Percentiles rank a stretch among this genome's conserved stretches.
phyloP scores from a whole-genome alignment of 768 basidiomycete species.

The Steccherinum ochraceum region DNA sequence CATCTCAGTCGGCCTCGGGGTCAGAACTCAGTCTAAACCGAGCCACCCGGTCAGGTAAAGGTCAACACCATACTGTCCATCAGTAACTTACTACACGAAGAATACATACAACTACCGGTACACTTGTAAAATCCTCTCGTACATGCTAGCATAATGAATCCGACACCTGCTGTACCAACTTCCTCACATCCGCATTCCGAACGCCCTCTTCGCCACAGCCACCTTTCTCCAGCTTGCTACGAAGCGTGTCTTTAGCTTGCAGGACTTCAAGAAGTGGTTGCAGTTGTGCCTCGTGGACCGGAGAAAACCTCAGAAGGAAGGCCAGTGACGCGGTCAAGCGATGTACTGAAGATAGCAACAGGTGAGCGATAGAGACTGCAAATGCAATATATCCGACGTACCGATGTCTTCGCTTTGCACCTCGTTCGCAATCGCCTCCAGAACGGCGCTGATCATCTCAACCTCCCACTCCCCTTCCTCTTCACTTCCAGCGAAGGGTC shows the following conservation, averaged over 20 bases:
- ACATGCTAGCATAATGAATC: conserved; percentile 25
- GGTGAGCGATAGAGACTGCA: background rate
- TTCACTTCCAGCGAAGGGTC: conserved; percentile 30
- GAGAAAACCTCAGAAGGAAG: conserved; percentile 69
- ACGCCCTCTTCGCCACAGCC: conserved; percentile 46
- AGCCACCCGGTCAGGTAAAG: too few species aligned
- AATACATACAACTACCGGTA: too few species aligned
- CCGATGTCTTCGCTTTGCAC: conserved; percentile 73
- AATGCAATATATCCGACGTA: conserved; percentile 28
- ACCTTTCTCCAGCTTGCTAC: conserved; percentile 49
- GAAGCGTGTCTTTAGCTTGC: conserved; percentile 48
- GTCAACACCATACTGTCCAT: too few species aligned
- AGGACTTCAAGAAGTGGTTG: conserved; percentile 63
- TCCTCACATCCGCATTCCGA: conserved; percentile 59
- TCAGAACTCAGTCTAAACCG: too few species aligned
- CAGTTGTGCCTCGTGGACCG: conserved; percentile 52
- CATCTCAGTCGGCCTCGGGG: too few species aligned
- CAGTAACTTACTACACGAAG: too few species aligned
- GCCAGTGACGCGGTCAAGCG: conserved; percentile 76
- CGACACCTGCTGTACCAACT: conserved; percentile 60
- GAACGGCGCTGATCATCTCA: conserved; percentile 76
- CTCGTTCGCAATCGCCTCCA: conserved; percentile 74
- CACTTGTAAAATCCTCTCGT: too few species aligned
- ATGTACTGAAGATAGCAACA: conserved; percentile 54
- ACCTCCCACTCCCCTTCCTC: conserved; percentile 81